Percentiles rank a stretch among this genome's conserved stretches.
phyloP scores from a whole-genome alignment of 805 yeast species.

The Candida coquimbonensis region DNA sequence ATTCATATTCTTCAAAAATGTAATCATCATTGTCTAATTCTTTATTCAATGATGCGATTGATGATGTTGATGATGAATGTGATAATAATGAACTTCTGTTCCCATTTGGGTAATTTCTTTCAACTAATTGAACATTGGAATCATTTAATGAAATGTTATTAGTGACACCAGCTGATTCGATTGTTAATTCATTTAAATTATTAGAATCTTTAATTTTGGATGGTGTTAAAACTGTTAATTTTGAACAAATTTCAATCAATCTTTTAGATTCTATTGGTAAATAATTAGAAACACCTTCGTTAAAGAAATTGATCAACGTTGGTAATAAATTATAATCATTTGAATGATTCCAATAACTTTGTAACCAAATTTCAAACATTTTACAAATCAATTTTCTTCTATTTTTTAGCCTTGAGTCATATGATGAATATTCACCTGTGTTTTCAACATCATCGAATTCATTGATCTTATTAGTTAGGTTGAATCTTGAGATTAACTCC shows the following conservation, averaged over 20 bases:
- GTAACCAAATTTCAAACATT: conserved; percentile 78
- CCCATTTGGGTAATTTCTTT: conserved; percentile 35
- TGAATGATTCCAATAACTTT: conserved; percentile 76
- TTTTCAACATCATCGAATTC: conserved; percentile 27
- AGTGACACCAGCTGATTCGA: not conserved
- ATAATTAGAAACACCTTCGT: conserved; percentile 58
- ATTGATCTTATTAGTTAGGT: conserved; percentile 33
- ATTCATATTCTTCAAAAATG: conserved; percentile 52
- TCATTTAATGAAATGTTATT: conserved; percentile 9
- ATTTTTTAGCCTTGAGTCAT: conserved; percentile 35
- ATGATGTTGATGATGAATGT: conserved; percentile 28
- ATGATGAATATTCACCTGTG: conserved; percentile 32
- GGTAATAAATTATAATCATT: conserved; percentile 56
- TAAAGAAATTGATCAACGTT: conserved; percentile 69
- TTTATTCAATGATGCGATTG: conserved; percentile 24
- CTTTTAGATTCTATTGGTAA: conserved; percentile 62
- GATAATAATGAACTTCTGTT: conserved; percentile 28
- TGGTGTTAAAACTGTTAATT: conserved; percentile 48
- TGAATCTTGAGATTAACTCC: conserved; percentile 60
- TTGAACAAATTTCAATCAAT: conserved; percentile 56
- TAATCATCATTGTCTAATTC: conserved; percentile 31
- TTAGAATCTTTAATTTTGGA: conserved; percentile 29
- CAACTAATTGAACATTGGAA: conserved; percentile 39
- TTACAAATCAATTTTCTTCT: conserved; percentile 63
- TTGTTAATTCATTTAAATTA: not conserved